Percentiles rank a stretch among this genome's conserved stretches.
phyloP scores from a whole-genome alignment of 1,139 yeast genomes.

The Hansenula lynferdii region DNA sequence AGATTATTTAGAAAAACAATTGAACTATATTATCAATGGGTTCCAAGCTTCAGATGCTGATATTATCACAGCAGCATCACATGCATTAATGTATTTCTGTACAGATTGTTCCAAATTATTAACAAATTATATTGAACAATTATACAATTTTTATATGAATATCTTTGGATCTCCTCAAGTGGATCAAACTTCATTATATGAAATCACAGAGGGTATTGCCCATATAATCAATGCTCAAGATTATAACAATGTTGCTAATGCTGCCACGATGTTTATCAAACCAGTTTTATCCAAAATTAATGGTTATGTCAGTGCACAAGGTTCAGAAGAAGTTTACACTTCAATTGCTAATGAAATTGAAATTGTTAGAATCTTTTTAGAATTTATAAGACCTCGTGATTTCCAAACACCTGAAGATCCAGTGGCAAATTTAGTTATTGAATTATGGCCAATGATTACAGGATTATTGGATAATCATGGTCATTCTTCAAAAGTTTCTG shows the following conservation, averaged over 20 bases:
- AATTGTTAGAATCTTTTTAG: conserved; percentile 64
- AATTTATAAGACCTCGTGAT: conserved; percentile 46
- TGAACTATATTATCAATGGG: conserved; percentile 80
- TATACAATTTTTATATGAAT: conserved; percentile 69
- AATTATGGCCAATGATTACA: conserved; percentile 56
- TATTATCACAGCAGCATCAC: conserved; percentile 82
- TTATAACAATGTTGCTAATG: conserved; percentile 34
- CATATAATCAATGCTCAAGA: conserved; percentile 68
- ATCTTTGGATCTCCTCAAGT: conserved; percentile 42
- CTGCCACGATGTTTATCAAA: conserved; percentile 56
- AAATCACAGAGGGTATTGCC: conserved; percentile 86
- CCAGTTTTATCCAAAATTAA: conserved; percentile 56
- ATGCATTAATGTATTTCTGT: conserved; percentile 92
- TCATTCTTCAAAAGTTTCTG: conserved; percentile 56
- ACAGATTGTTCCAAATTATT: conserved; percentile 78
- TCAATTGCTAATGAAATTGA: conserved; percentile 75
- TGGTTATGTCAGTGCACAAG: conserved; percentile 22
- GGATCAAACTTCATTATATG: conserved; percentile 69
- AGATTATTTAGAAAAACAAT: conserved; percentile 73
- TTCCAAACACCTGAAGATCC: conserved; percentile 38
- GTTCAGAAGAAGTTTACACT: conserved; percentile 34
- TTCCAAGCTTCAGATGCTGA: conserved; percentile 48
- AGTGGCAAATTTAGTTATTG: conserved; percentile 51
- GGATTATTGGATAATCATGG: conserved; percentile 51
- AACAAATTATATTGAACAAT: conserved; percentile 67